phyloP scores from a whole-genome alignment of 2,329 filamentous ascomycete genomes.

The Sporothrix inflata region DNA sequence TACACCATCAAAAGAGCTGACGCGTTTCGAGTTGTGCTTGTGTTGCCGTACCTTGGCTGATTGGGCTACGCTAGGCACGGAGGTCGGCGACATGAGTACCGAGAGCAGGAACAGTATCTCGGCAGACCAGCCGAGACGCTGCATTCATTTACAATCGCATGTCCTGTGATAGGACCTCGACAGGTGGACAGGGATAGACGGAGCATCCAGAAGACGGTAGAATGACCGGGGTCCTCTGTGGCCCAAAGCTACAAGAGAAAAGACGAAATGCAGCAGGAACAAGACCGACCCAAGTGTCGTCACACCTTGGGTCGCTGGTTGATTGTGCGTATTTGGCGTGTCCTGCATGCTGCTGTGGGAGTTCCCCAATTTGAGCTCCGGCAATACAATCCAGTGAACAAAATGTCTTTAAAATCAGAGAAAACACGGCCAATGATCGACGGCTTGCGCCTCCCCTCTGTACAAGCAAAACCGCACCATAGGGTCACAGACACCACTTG shows the following conservation, averaged over 20 bases:
- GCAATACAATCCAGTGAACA: not conserved
- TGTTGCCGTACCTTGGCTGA: not conserved
- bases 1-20: not conserved
- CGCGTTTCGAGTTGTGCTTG: slow-evolving; percentile 3
- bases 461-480: not conserved
- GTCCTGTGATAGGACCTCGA: not conserved
- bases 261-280: too few species aligned
- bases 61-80: not conserved
- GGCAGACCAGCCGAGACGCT: not conserved
- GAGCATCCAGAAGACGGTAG: too few species aligned
- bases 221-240: too few species aligned
- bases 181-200: not conserved
- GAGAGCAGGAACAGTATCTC: not conserved
- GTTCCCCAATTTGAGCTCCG: slow-evolving; percentile 27
- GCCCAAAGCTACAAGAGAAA: too few species aligned
- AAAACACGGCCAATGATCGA: not conserved
- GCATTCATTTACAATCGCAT: not conserved
- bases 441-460: not conserved
- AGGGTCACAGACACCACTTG: not conserved
- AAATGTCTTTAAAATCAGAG: not conserved
- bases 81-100: not conserved
- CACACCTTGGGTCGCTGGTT: not conserved
- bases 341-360: slow-evolving; percentile 8
- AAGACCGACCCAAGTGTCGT: not conserved
- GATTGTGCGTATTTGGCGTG: not conserved